A percentile compares a stretch with the other conserved stretches of the same genome.
Evolutionary conservation across 2,329 filamentous ascomycete species (phyloP).

Genomic region (Trichoderma arundinaceum): DNA sequence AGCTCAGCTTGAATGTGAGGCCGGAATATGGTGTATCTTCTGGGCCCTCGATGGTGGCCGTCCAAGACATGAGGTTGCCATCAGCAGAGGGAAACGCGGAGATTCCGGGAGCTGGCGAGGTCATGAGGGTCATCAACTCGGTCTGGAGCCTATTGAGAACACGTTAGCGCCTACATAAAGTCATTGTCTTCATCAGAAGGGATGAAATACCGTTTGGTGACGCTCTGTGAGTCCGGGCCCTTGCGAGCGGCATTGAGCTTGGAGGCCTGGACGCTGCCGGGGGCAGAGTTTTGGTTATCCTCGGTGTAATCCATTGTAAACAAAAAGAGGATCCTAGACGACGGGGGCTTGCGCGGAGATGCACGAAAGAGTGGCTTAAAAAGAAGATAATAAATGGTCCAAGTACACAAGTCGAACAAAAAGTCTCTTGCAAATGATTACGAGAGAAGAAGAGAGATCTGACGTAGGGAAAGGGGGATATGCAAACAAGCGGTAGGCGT

Average conservation of each 20-base stretch:
- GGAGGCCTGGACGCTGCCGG: conserved; percentile 64
- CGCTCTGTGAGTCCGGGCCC: conserved; percentile 71
- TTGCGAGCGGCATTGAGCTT: conserved; percentile 65
- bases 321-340: not conserved
- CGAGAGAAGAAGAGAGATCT: not conserved
- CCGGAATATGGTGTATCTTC: conserved; percentile 88
- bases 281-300: conserved; percentile 70
- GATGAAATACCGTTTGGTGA: conserved; percentile 71
- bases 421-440: not conserved
- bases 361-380: not conserved
- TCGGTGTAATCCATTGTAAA: conserved; percentile 52
- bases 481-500: conserved; percentile 28
- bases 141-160: conserved; percentile 76
- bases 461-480: conserved; percentile 12
- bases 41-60: conserved; percentile 90
- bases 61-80: conserved; percentile 91
- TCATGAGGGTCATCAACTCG: conserved; percentile 98
- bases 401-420: conserved; percentile 10
- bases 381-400: not conserved
- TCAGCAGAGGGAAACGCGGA: conserved; percentile 92
- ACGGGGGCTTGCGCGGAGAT: not conserved
- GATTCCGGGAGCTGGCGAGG: conserved; percentile 87
- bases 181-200: not conserved
- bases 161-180: not conserved
- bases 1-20: conserved; percentile 88